These are phyloP conservation scores for Cetraspora pellucida DNA, from an alignment of 192 early-diverging fungal species.

Conservation along the genomic window DNA sequence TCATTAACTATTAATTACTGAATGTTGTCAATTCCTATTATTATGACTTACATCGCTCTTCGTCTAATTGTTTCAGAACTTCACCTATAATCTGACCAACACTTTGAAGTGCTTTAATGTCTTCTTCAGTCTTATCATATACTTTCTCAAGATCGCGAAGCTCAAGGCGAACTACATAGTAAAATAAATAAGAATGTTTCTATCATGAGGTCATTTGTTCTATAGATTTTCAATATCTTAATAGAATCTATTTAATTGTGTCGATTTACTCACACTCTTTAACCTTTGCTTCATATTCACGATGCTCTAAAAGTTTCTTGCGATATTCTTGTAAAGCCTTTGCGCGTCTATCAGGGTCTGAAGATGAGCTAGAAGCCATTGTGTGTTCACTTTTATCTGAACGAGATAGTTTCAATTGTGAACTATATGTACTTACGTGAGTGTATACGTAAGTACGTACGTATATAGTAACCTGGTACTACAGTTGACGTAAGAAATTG, in stretches of 20 bases:
- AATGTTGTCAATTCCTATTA: not conserved
- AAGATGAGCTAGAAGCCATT: conserved; percentile 40
- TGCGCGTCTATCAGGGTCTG: conserved; percentile 65
- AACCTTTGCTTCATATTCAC: conserved; percentile 93
- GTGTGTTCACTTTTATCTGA: not conserved
- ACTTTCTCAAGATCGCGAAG: conserved; percentile 86
- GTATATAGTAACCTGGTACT: too few species aligned
- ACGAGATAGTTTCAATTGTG: too few species aligned
- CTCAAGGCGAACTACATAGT: conserved; percentile 73
- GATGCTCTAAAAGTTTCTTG: conserved; percentile 87
- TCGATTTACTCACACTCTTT: conserved; percentile 74
- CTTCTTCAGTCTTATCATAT: conserved; percentile 95
- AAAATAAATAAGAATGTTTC: conserved; percentile 18
- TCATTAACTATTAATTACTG: not conserved
- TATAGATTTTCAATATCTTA: not conserved
- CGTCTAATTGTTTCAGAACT: conserved; percentile 96
- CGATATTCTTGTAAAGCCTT: conserved; percentile 86
- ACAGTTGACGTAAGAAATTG: too few species aligned
- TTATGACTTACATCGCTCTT: conserved; percentile 80
- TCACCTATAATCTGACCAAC: conserved; percentile 99
- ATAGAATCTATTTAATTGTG: too few species aligned
- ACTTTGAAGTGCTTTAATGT: conserved; percentile 96
- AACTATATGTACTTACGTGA: too few species aligned
- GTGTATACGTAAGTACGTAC: too few species aligned
- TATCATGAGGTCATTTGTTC: not conserved